Evolutionary conservation across 73 alveolate genomes (phyloP).

Genomic region (Paramecium sonneborni): DNA sequence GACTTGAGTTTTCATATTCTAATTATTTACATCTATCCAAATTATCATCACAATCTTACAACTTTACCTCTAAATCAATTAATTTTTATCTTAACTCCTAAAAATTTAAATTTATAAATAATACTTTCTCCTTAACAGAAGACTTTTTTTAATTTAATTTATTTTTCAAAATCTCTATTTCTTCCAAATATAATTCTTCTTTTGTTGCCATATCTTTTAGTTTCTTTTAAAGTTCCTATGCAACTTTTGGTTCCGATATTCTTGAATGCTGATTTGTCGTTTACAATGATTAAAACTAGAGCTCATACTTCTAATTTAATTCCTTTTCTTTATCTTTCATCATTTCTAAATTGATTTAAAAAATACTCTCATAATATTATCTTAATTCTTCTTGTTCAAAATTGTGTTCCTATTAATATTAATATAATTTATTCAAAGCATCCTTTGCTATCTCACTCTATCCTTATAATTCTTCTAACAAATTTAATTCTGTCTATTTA

Average conservation of each 20-base stretch:
- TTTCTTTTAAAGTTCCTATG: neutral
- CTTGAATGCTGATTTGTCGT: neutral
- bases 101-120: neutral
- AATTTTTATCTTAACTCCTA: slow-evolving; percentile 58
- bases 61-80: slow-evolving; percentile 12
- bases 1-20: neutral
- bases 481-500: slow-evolving; percentile 26
- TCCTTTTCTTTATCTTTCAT: neutral
- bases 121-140: slow-evolving; percentile 6
- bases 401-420: slow-evolving; percentile 6
- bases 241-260: neutral
- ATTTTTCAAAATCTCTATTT: slow-evolving; percentile 26
- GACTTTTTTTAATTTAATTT: neutral
- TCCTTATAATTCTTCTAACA: slow-evolving; percentile 25
- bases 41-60: slow-evolving; percentile 8
- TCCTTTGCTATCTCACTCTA: slow-evolving; percentile 12
- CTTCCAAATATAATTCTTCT: slow-evolving; percentile 41
- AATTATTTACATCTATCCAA: neutral
- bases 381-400: neutral
- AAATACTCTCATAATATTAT: slow-evolving; percentile 1
- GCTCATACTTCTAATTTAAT: neutral
- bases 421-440: slow-evolving; percentile 39
- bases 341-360: neutral
- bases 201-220: neutral
- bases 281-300: neutral